These are phyloP conservation scores for Nemania abortiva DNA, from an alignment of 2,329 filamentous ascomycete genomes.

Conservation along the genomic window DNA sequence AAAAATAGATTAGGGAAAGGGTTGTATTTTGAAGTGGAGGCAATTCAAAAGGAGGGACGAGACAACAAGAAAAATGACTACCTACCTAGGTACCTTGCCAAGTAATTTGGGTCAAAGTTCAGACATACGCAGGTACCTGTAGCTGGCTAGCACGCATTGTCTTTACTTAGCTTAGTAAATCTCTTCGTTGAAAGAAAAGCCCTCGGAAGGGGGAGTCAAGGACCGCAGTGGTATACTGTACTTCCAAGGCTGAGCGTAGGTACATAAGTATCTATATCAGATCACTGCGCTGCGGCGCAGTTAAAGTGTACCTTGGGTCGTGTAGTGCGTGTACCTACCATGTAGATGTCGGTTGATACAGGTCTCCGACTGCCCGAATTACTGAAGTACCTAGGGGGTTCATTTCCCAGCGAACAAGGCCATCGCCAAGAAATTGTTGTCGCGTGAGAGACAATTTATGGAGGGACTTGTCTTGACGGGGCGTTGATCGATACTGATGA, in stretches of 20 bases:
- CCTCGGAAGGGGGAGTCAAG: slow-evolving; percentile 4
- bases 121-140: not conserved
- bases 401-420: slow-evolving; percentile 11
- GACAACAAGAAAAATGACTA: slow-evolving; percentile 4
- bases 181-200: not conserved
- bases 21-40: slow-evolving; percentile 27
- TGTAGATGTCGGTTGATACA: slow-evolving; percentile 8
- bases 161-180: not conserved
- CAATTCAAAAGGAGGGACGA: slow-evolving; percentile 23
- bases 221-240: not conserved
- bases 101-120: slow-evolving; percentile 6
- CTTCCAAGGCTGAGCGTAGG: not conserved
- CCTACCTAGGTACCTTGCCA: slow-evolving; percentile 17
- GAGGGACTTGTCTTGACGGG: not conserved
- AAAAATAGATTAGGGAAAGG: slow-evolving; percentile 26
- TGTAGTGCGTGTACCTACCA: not conserved
- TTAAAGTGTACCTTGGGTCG: not conserved
- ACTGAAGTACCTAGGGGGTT: not conserved
- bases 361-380: slow-evolving; percentile 22
- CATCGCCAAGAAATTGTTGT: slow-evolving; percentile 16
- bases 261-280: not conserved
- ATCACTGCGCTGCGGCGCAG: not conserved
- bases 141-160: not conserved
- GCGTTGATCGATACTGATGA: not conserved
- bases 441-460: slow-evolving; percentile 20